Evolutionary conservation across 2,329 filamentous ascomycete genomes (phyloP).

Genomic region (Diaporthe humulicola): DNA sequence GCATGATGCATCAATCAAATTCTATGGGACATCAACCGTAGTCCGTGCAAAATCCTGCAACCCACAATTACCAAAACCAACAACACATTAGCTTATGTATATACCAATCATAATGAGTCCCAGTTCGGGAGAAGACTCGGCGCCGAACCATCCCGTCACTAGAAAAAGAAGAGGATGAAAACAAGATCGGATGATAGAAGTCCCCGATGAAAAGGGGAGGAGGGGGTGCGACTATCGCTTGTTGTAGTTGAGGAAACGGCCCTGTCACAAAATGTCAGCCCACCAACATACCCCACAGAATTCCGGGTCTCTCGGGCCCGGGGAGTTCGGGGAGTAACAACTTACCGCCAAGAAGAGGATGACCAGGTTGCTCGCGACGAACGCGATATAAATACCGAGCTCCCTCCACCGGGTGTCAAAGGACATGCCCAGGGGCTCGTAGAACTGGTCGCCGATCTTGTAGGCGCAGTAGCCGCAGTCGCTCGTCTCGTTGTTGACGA

Average conservation of each 20-base stretch:
- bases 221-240: slow-evolving; percentile 52
- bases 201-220: background rate
- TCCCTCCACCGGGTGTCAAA: slow-evolving; percentile 85
- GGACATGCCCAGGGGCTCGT: slow-evolving; percentile 72
- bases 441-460: slow-evolving; percentile 85
- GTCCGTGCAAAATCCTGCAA: slow-evolving; percentile 9
- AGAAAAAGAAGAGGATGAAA: background rate
- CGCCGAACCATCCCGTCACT: background rate
- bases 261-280: slow-evolving; percentile 49
- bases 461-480: slow-evolving; percentile 87
- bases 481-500: slow-evolving; percentile 74
- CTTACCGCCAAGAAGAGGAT: slow-evolving; percentile 68
- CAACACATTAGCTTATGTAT: slow-evolving; percentile 10
- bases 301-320: background rate
- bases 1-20: slow-evolving; percentile 28
- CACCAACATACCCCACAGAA: background rate
- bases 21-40: slow-evolving; percentile 25
- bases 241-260: slow-evolving; percentile 68
- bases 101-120: background rate
- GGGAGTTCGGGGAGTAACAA: slow-evolving; percentile 37
- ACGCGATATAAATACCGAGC: slow-evolving; percentile 81
- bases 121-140: background rate
- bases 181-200: background rate
- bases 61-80: slow-evolving; percentile 15
- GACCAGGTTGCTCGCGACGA: slow-evolving; percentile 82